Evolutionary conservation across 345 rosid genomes (phyloP).

Genomic region (Dipteronia sinensis): DNA sequence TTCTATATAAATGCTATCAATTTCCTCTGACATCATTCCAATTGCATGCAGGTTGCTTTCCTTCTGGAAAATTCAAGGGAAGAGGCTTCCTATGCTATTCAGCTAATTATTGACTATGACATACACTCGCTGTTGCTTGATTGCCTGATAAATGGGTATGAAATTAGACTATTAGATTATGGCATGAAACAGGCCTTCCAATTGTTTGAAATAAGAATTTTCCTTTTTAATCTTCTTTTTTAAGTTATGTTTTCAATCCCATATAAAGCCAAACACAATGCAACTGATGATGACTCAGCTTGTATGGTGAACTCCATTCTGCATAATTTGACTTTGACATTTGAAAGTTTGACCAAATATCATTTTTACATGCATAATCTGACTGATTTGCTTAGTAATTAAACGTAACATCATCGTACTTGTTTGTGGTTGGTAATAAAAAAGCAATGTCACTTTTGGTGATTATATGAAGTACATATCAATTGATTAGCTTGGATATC

Average conservation of each 20-base stretch:
- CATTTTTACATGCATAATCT: neutral
- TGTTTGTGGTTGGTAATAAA: neutral
- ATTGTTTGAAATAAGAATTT: neutral
- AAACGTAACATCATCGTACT: neutral
- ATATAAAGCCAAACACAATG: neutral
- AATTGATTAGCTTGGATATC: neutral
- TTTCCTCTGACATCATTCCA: slow-evolving; percentile 8
- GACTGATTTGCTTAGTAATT: neutral
- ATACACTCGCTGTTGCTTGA: slow-evolving; percentile 80
- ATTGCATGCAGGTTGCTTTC: slow-evolving; percentile 53
- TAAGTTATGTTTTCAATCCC: neutral
- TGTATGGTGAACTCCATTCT: neutral
- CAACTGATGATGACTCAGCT: neutral
- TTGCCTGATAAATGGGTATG: slow-evolving; percentile 67
- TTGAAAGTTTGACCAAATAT: neutral
- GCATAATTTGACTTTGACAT: neutral
- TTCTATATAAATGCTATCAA: neutral
- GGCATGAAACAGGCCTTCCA: neutral
- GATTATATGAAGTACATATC: neutral
- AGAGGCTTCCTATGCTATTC: slow-evolving; percentile 44
- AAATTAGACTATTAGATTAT: neutral
- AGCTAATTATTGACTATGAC: slow-evolving; percentile 51
- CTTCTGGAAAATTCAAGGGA: slow-evolving; percentile 57
- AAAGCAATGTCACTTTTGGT: neutral
- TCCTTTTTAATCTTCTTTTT: neutral